Conservation (phyloP, 306 rosid genomes). For the Glycyrrhiza uralensis region DNA sequence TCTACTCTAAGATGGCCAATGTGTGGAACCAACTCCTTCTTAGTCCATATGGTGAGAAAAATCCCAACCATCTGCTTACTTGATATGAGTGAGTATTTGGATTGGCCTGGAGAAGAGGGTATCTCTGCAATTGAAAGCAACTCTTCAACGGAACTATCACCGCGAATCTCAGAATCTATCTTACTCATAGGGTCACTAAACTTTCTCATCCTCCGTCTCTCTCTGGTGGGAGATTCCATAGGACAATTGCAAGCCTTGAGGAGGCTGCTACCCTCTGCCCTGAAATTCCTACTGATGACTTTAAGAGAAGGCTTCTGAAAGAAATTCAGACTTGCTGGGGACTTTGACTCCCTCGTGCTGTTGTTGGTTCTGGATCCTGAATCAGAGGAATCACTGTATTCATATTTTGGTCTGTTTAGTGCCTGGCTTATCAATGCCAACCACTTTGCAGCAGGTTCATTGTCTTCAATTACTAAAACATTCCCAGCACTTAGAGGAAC, state of each 20-base stretch:
- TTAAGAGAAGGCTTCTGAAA: slow-evolving; percentile 84
- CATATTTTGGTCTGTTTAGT: slow-evolving; percentile 55
- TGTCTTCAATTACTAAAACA: slow-evolving; percentile 83
- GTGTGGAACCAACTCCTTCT: slow-evolving; percentile 70
- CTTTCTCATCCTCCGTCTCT: slow-evolving; percentile 51
- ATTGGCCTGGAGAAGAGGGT: slow-evolving; percentile 29
- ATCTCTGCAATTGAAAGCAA: slow-evolving; percentile 56
- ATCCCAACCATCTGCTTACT: slow-evolving; percentile 97
- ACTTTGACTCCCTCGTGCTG: slow-evolving; percentile 39
- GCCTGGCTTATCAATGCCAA: slow-evolving; percentile 68
- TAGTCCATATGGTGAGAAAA: slow-evolving; percentile 77
- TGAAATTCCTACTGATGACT: slow-evolving; percentile 51
- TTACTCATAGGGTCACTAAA: slow-evolving; percentile 38
- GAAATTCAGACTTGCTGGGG: slow-evolving; percentile 43
- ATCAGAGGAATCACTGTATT: slow-evolving; percentile 30
- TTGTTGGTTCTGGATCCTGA: slow-evolving; percentile 31
- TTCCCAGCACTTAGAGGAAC: slow-evolving; percentile 94
- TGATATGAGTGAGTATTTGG: slow-evolving; percentile 54
- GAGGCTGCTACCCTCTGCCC: slow-evolving; percentile 54
- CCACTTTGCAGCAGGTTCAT: slow-evolving; percentile 96
- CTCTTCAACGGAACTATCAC: slow-evolving; percentile 38
- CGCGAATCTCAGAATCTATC: slow-evolving; percentile 25
- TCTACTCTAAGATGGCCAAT: slow-evolving; percentile 84
- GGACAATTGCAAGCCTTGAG: slow-evolving; percentile 84
- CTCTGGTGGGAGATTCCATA: slow-evolving; percentile 43